Evolutionary conservation across 2,329 filamentous ascomycete genomes (phyloP), one percentile per base, ranked within the genome.

Genomic region (Acrodontium crateriforme): DNA sequence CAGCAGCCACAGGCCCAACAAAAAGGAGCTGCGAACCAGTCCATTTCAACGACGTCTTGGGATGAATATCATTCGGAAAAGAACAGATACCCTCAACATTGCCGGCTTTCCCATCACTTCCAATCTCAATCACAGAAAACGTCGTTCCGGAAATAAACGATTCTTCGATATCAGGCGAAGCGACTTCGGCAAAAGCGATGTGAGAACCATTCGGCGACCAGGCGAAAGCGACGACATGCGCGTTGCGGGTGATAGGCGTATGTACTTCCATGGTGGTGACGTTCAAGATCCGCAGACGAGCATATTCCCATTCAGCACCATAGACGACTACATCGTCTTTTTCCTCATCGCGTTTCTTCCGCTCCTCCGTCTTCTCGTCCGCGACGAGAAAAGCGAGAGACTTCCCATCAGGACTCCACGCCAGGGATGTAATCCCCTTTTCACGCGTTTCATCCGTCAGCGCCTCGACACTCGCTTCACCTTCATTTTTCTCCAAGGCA

Each of bases 261-360:
- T 7, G 41, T 25, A 43, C 43, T 5, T 40, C 34, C 22, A 47
- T 41, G 0, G 42, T 50, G 6, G 30, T 37, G 2, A 58, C 24
- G 16, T 57, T 32, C 1, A 59, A 21, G 2, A 51, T 35, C 1
- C 49, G 39, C 8, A 60, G 36, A 7, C 44, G 45, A 9, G 38
- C 40, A 30, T 41, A 49, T 4, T 47, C 35, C 55, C 50, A 57
- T 9, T 49, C 40, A 19, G 52, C 35, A 15, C 50, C 54, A 47
- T 50, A 60, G 10, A 59, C 49, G 6, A 47, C 37, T 2, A 41
- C 44, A 30, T 55, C 55, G 16, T 50, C 41, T 6, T 49, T 48
- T 0, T 44, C 43, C 7, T 51, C 42, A 9, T 58, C 47, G 2
- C 41, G 46, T 6, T 36, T 41, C 18, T 47, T 49, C 29, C 46